A percentile compares a stretch with the other conserved stretches of the same genome.
Evolutionary conservation across 257 asterid genomes (phyloP).

Genomic region (Gentiana dahurica): DNA sequence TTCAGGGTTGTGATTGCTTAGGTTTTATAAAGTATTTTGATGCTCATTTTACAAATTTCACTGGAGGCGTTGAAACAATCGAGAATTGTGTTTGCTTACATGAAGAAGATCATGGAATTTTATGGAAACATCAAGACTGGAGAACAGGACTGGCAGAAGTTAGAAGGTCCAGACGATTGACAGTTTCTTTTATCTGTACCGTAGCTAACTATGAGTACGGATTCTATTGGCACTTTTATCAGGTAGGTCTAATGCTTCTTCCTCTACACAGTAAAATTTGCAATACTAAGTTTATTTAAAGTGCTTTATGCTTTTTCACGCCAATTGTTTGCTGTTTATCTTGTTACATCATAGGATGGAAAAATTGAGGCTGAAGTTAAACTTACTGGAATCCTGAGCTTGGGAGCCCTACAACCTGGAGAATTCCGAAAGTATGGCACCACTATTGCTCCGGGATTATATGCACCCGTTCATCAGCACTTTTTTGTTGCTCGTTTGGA

Average conservation of each 20-base stretch:
- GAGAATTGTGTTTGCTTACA: slow-evolving; percentile 97
- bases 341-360: slow-evolving; percentile 60
- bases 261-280: not conserved
- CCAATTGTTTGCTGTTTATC: not conserved
- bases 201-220: slow-evolving; percentile 97
- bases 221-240: slow-evolving; percentile 97
- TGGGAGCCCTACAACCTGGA: slow-evolving; percentile 89
- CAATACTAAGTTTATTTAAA: not conserved
- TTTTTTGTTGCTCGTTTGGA: slow-evolving; percentile 98
- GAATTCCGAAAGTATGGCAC: slow-evolving; percentile 87
- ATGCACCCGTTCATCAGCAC: slow-evolving; percentile 98
- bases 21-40: slow-evolving; percentile 81
- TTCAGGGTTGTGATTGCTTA: slow-evolving; percentile 97
- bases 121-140: slow-evolving; percentile 99
- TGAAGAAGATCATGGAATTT: slow-evolving; percentile 92
- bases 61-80: slow-evolving; percentile 92
- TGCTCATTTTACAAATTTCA: slow-evolving; percentile 82
- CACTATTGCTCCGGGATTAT: slow-evolving; percentile 86
- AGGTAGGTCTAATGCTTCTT: slow-evolving; percentile 38
- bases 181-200: slow-evolving; percentile 88
- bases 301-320: not conserved
- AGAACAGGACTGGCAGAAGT: slow-evolving; percentile 93
- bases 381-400: slow-evolving; percentile 93
- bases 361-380: slow-evolving; percentile 98
- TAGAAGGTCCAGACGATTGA: slow-evolving; percentile 92